These are phyloP conservation scores for Gamarada debralockiae DNA, from an alignment of 495 filamentous ascomycete genomes.

Conservation along the genomic window DNA sequence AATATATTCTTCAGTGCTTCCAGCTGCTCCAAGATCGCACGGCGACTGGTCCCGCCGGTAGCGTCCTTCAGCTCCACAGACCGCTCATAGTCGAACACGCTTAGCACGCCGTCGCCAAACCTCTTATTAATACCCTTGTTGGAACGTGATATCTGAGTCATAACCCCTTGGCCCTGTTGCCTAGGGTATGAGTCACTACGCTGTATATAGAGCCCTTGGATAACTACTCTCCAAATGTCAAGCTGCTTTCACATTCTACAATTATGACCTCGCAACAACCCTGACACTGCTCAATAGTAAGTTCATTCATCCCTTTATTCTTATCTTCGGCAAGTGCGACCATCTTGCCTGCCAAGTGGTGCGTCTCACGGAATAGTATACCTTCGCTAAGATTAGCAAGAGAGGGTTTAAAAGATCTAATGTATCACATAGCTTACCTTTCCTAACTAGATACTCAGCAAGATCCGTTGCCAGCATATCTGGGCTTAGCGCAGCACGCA, in stretches of 20 bases:
- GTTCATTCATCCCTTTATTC: constrained; percentile 57
- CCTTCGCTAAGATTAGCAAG: constrained; percentile 17
- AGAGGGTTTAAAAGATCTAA: constrained; percentile 15
- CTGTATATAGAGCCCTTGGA: too few species aligned
- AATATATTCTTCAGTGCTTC: constrained; percentile 59
- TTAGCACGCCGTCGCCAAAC: constrained; percentile 71
- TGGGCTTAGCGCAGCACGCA: constrained; percentile 55
- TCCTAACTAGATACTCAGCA: constrained; percentile 20
- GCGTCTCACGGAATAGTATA: constrained; percentile 21
- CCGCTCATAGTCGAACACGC: constrained; percentile 79
- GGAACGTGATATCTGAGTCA: too few species aligned
- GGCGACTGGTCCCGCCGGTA: constrained; percentile 76
- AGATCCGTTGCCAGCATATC: constrained; percentile 62
- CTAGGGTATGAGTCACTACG: too few species aligned
- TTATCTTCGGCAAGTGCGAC: constrained; percentile 60
- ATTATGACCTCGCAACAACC: too few species aligned
- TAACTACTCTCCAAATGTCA: too few species aligned
- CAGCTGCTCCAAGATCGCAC: constrained; percentile 75
- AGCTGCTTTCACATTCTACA: too few species aligned
- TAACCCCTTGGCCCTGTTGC: too few species aligned
- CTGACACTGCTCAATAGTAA: constrained; percentile 54
- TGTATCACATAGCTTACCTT: constrained; percentile 16
- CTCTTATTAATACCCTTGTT: constrained; percentile 71
- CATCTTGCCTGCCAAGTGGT: constrained; percentile 28
- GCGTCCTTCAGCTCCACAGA: constrained; percentile 82